Evolutionary conservation across 352 stramenopile species (phyloP).

Genomic region (Phytophthora pseudosyringae): DNA sequence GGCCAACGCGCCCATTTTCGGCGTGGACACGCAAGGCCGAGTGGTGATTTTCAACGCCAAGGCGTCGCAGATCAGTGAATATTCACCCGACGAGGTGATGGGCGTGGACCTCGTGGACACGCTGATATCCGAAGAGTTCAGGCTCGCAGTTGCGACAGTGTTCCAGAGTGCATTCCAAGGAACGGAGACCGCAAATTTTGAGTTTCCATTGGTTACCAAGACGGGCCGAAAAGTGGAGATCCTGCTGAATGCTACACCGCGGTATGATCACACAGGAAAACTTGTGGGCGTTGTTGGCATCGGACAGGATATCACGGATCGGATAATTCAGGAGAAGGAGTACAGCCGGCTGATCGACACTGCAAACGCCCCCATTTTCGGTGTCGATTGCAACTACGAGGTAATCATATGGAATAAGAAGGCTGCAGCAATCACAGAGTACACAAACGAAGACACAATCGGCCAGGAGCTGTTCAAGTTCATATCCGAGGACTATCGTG

Average conservation of each 20-base stretch:
- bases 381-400: constrained; percentile 60
- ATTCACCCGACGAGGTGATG: constrained; percentile 84
- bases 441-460: constrained; percentile 85
- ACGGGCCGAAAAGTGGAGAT: constrained; percentile 57
- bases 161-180: constrained; percentile 62
- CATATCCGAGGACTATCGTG: constrained; percentile 64
- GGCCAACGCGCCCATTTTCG: constrained; percentile 92
- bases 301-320: constrained; percentile 65
- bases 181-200: constrained; percentile 58
- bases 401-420: constrained; percentile 93
- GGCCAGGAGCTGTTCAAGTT: constrained; percentile 68
- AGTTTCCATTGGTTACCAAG: constrained; percentile 74
- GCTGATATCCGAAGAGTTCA: constrained; percentile 70
- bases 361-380: constrained; percentile 73
- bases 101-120: constrained; percentile 77
- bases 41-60: constrained; percentile 89
- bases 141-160: constrained; percentile 46
- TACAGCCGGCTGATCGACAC: constrained; percentile 73
- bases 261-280: constrained; percentile 58
- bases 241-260: constrained; percentile 55
- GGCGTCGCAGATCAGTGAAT: constrained; percentile 77
- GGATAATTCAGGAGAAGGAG: constrained; percentile 70
- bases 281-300: constrained; percentile 63
- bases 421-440: constrained; percentile 81
- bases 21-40: constrained; percentile 54